Evolutionary conservation across 2,329 filamentous ascomycete genomes (phyloP), one percentile per base, ranked within the genome.

Genomic region (Neodidymelliopsis sp.): DNA sequence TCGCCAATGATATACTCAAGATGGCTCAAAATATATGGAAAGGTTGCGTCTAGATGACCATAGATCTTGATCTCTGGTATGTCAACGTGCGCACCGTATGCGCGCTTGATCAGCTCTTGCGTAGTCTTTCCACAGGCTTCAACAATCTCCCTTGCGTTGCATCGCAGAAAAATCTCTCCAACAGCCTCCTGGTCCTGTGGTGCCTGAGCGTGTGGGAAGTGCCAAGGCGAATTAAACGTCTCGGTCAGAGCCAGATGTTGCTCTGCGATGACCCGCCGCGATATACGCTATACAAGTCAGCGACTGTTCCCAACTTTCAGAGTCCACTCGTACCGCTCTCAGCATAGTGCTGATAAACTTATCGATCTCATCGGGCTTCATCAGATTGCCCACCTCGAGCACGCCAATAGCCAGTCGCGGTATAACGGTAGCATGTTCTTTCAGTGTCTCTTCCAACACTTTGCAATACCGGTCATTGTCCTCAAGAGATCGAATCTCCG

Each of bases 1-100:
- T 99, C 94, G 40, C 94, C 92, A 48, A 99, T 84, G 62, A 99
- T 97, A 74, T 99, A 99, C 75, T 99, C 93, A 40, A 99, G 83
- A 70, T 97, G 94, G 67, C 88, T 94, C 40, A 96, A 83, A 57
- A 99, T 97, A 67, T 97, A 99, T 1, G 95, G 94, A 67, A 99
- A 99, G 23, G 87, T 96, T 4, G 92, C 92, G 22, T 90, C 85
- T 2, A 94, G 80, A 68, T 99, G 91, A 16, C 95, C 94, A 54
- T 88, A 83, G 48, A 99, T 81, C 35, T 82, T 84, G 72, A 99
- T 89, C 56, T 91, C 85, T 4, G 94, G 94, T 2, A 99, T 82
- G 39, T 81, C 77, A 1, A 86, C 81, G 44, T 86, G 80, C 1
- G 86, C 79, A 1, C 89, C 89, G 62, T 95, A 92, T 39, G 88